Evolutionary conservation across 441 rosid species (phyloP).

Genomic region (Kokia cookei): DNA sequence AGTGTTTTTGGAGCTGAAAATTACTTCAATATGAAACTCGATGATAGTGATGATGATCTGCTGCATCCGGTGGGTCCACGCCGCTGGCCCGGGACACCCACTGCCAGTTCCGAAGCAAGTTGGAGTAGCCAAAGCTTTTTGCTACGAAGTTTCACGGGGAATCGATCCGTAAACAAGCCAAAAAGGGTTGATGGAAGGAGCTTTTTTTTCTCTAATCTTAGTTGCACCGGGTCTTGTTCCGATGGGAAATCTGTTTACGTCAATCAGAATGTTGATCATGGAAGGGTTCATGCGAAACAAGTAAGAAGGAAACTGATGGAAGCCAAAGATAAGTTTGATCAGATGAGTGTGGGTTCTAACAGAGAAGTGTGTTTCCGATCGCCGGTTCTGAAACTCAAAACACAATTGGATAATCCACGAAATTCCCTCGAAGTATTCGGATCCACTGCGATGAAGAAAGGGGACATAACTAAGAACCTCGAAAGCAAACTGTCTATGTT

Average conservation of each 20-base stretch:
- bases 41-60: slow-evolving; percentile 17
- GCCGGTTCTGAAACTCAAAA: slow-evolving; percentile 20
- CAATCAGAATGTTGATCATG: slow-evolving; percentile 15
- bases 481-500: slow-evolving; percentile 72
- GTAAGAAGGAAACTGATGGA: slow-evolving; percentile 6
- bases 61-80: slow-evolving; percentile 23
- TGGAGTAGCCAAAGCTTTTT: slow-evolving; percentile 55
- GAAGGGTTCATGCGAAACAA: not conserved
- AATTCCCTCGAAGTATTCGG: slow-evolving; percentile 41
- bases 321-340: not conserved
- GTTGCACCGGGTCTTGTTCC: slow-evolving; percentile 60
- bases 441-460: slow-evolving; percentile 29
- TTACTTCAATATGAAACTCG: slow-evolving; percentile 58
- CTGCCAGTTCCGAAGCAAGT: slow-evolving; percentile 59
- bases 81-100: slow-evolving; percentile 49
- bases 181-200: slow-evolving; percentile 38
- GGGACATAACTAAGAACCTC: slow-evolving; percentile 49
- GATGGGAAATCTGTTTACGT: slow-evolving; percentile 48
- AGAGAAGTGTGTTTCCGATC: slow-evolving; percentile 24
- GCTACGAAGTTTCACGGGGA: slow-evolving; percentile 20
- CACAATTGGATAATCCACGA: slow-evolving; percentile 21
- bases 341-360: slow-evolving; percentile 20
- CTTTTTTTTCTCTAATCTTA: slow-evolving; percentile 50
- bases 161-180: slow-evolving; percentile 23
- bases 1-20: slow-evolving; percentile 73